Base-by-base conservation (phyloP, 495 filamentous ascomycete species). In the Aspergillus carlsbadensis region DNA sequence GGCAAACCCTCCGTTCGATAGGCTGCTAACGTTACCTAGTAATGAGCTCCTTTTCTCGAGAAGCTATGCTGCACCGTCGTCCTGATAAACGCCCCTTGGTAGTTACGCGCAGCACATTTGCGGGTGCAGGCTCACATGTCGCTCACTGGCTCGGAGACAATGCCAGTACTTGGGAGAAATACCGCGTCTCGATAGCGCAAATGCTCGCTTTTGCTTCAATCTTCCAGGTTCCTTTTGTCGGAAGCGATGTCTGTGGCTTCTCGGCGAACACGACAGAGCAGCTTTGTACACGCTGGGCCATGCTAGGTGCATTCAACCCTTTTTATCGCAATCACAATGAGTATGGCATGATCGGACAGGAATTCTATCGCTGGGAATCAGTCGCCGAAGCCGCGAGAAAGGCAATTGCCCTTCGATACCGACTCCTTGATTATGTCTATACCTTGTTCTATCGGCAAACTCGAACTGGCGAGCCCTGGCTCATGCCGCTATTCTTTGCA, bases 81-180 rank as follows among this genome's bases (percentile, higher is more conserved):
- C 89, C 91, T 0, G 68, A 65, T 1, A 72, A 82, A 2, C 80
- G 91, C 0, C 90, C 91, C 4, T 62, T 95, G 51, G 75, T 95
- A 54, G 94, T 96, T 65, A 93, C 90, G 11, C 87, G 91, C 20
- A 87, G 82, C 56, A 95, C 90, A 3, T 96, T 92, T 63, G 85
- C 87, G 4, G 91, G 91, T 24, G 87, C 89, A 10, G 91, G 91
- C 3, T 65, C 75, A 31, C 78, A 87, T 22, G 89, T 93, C 10
- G 91, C 89, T 4, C 87, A 96, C 62, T 96, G 91, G 73, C 83
- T 93, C 1, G 91, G 91, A 4, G 91, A 96, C 74, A 95, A 96
- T 67, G 44, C 83, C 11, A 84, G 85, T 34, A 70, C 78, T 26
- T 96, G 91, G 91, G 71, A 77, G 15, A 78, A 89, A 45, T 93